A percentile compares a stretch with the other conserved stretches of the same genome.
phyloP scores from a whole-genome alignment of 352 stramenopile genomes.

The Pythium monospermum region DNA sequence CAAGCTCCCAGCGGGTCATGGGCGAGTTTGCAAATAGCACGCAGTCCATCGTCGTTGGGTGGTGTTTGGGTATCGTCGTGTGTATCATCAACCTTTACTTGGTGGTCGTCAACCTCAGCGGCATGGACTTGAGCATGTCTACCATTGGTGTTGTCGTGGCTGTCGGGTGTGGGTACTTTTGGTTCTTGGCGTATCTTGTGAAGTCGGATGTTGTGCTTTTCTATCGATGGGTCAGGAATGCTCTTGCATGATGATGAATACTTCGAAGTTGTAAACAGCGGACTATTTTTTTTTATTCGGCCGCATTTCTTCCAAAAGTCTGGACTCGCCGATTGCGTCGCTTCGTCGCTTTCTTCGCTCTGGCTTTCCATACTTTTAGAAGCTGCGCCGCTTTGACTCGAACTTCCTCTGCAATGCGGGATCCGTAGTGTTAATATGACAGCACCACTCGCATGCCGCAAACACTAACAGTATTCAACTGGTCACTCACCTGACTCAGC shows the following conservation, averaged over 20 bases:
- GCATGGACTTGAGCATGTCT: slow-evolving; percentile 32
- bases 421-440: no score
- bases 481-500: slow-evolving; percentile 27
- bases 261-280: background rate
- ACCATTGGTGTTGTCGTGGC: slow-evolving; percentile 27
- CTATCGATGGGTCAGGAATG: slow-evolving; percentile 22
- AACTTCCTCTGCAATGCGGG: slow-evolving; percentile 24
- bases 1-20: slow-evolving; percentile 75
- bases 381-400: slow-evolving; percentile 32
- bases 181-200: slow-evolving; percentile 66
- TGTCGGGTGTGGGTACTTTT: slow-evolving; percentile 56
- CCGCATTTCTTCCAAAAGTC: slow-evolving; percentile 67
- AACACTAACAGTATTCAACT: no score
- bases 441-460: no score
- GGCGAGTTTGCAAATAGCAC: slow-evolving; percentile 63
- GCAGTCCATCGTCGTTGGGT: slow-evolving; percentile 40
- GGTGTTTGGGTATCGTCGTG: slow-evolving; percentile 51
- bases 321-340: slow-evolving; percentile 49
- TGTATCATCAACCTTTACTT: slow-evolving; percentile 79
- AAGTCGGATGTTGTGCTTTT: slow-evolving; percentile 33
- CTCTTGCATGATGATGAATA: slow-evolving; percentile 6
- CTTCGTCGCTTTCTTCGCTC: slow-evolving; percentile 64
- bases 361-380: slow-evolving; percentile 56
- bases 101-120: slow-evolving; percentile 58
- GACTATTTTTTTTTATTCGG: slow-evolving; percentile 32